Conservation (phyloP, 371 early-diverging fungal genomes). For the Coemansia sp. region DNA sequence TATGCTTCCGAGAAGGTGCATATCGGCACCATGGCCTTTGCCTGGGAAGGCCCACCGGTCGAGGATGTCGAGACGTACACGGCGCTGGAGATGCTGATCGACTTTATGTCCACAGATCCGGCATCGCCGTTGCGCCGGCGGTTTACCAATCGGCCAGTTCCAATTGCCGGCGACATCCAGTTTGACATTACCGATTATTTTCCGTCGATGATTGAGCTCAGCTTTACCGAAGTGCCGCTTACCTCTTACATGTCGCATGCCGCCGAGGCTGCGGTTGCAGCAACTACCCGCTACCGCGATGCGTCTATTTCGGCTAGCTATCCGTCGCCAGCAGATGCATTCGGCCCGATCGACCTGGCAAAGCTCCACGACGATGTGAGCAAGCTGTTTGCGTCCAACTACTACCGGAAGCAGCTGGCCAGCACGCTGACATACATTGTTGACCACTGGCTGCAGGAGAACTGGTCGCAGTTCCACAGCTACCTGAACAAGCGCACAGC, state of each 20-base stretch:
- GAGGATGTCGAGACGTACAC: constrained; percentile 31
- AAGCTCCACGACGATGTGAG: constrained; percentile 41
- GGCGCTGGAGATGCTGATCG: constrained; percentile 36
- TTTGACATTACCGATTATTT: constrained; percentile 13
- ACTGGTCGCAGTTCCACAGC: constrained; percentile 26
- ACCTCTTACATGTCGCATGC: constrained; percentile 36
- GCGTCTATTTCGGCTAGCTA: constrained; percentile 11
- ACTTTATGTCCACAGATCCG: constrained; percentile 33
- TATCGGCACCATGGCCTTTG: constrained; percentile 47
- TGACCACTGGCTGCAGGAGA: constrained; percentile 35
- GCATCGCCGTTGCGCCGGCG: constrained; percentile 41
- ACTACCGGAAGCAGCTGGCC: constrained; percentile 42
- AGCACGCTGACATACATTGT: constrained; percentile 39
- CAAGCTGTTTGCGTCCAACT: constrained; percentile 40
- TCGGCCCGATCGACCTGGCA: constrained; percentile 39
- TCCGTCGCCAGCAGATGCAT: constrained; percentile 43
- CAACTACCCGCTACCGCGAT: constrained; percentile 14
- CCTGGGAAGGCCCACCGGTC: constrained; percentile 44
- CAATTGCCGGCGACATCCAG: constrained; percentile 39
- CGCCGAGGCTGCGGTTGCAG: constrained; percentile 25
- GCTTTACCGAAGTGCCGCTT: constrained; percentile 43
- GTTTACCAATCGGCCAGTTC: constrained; percentile 47
- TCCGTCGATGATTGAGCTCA: constrained; percentile 41
- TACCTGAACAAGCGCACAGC: constrained; percentile 28
- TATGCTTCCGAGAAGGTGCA: constrained; percentile 42